A percentile compares a stretch with the other conserved stretches of the same genome.
Evolutionary conservation across 148 eudicot species (phyloP).

Genomic region (Fallopia convolvulus): DNA sequence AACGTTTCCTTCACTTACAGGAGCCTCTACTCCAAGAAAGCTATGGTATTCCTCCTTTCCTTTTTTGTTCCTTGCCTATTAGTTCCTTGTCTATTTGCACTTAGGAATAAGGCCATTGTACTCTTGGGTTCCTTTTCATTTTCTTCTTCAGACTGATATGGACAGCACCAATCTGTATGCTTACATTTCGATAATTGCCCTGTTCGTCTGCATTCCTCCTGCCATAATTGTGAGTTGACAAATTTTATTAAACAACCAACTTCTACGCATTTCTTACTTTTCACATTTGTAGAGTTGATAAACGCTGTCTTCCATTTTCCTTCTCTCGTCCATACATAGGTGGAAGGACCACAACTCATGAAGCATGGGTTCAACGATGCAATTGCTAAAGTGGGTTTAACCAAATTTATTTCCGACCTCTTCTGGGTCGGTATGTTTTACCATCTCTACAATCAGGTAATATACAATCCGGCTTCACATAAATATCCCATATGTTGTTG

Average conservation of each 20-base stretch:
- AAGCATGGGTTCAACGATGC: conserved; percentile 80
- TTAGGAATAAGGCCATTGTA: background rate
- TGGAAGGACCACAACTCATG: conserved; percentile 81
- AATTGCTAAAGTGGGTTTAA: conserved; percentile 85
- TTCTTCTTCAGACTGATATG: conserved; percentile 79
- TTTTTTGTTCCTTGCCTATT: background rate
- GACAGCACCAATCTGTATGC: conserved; percentile 97
- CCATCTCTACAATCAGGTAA: conserved; percentile 97
- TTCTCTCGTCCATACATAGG: conserved; percentile 20
- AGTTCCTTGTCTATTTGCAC: too few relatives aligned
- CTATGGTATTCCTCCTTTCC: conserved; percentile 43
- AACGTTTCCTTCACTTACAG: conserved; percentile 98
- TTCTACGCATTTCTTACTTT: background rate
- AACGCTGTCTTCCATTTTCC: background rate
- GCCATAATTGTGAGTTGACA: conserved; percentile 68
- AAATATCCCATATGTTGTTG: background rate
- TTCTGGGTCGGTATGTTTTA: conserved; percentile 99
- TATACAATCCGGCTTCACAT: background rate
- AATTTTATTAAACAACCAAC: background rate
- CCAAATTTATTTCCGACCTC: conserved; percentile 77
- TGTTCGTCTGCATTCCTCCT: conserved; percentile 85
- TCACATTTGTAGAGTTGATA: background rate
- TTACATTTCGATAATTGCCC: conserved; percentile 92
- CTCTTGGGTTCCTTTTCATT: too few relatives aligned
- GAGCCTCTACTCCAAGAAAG: conserved; percentile 95